These are phyloP conservation scores for Arctostaphylos glauca DNA, from an alignment of 148 eudicot genomes.

Conservation along the genomic window DNA sequence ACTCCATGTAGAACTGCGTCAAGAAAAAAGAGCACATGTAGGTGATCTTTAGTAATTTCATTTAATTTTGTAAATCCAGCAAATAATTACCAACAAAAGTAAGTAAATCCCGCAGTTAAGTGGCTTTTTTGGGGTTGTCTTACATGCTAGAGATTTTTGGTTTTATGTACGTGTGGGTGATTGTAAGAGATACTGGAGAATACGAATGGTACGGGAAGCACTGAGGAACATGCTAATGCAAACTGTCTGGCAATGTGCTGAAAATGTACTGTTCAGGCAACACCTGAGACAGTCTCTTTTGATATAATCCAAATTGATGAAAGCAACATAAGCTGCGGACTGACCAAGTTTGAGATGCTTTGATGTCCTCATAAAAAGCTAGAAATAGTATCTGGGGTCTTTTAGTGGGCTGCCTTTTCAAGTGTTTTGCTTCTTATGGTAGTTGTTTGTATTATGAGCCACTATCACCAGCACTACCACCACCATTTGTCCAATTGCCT, in stretches of 20 bases:
- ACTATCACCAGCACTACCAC: conserved; percentile 61
- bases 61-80: not conserved
- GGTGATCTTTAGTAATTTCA: not conserved
- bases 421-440: conserved; percentile 39
- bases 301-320: conserved; percentile 12
- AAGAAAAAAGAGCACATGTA: not conserved
- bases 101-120: not conserved
- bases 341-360: conserved; percentile 22
- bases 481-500: conserved; percentile 48
- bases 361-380: conserved; percentile 27
- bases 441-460: conserved; percentile 47
- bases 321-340: conserved; percentile 3
- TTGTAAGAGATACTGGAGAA: not conserved
- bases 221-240: not conserved
- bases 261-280: conserved; percentile 6
- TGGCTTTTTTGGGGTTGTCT: not conserved
- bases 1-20: not conserved
- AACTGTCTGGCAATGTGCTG: conserved; percentile 11
- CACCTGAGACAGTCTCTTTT: conserved; percentile 22
- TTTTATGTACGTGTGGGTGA: not conserved
- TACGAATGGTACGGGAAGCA: not conserved
- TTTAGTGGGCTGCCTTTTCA: conserved; percentile 37
- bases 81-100: not conserved
- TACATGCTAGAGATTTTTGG: not conserved
- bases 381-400: conserved; percentile 22